These are phyloP conservation scores for Omphalotus olearius DNA, from an alignment of 1,284 basidiomycete species.

Conservation along the genomic window DNA sequence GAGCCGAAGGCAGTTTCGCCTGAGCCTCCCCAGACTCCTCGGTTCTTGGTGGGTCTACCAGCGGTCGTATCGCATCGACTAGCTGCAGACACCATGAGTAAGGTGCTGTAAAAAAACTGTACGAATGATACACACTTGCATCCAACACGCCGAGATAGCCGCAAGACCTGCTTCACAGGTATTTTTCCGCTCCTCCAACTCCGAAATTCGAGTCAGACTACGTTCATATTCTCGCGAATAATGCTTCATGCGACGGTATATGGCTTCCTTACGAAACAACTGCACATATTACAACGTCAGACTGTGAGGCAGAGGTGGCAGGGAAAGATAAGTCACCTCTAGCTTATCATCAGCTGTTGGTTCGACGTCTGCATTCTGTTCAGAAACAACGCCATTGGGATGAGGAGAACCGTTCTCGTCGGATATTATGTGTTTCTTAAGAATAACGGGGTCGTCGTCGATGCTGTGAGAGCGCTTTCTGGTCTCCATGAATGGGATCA, in stretches of 20 bases:
- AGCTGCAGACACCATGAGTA: constrained; percentile 39
- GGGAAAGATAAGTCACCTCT: constrained; percentile 48
- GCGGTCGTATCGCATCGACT: constrained; percentile 60
- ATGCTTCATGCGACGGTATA: constrained; percentile 88
- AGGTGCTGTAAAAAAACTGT: constrained; percentile 8
- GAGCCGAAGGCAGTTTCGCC: constrained; percentile 36
- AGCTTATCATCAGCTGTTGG: constrained; percentile 60
- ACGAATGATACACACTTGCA: constrained; percentile 55
- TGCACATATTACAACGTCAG: constrained; percentile 23
- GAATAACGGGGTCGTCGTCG: constrained; percentile 43
- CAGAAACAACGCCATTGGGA: constrained; percentile 49
- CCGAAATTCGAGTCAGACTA: constrained; percentile 61
- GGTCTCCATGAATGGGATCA: constrained; percentile 45
- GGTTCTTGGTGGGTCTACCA: constrained; percentile 39
- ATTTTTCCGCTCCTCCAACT: constrained; percentile 70
- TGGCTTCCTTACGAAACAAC: constrained; percentile 87
- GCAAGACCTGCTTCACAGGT: constrained; percentile 77
- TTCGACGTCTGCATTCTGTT: constrained; percentile 44
- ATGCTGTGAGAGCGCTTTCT: constrained; percentile 60
- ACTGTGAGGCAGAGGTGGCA: constrained; percentile 17
- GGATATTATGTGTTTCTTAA: constrained; percentile 66
- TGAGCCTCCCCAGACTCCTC: constrained; percentile 24
- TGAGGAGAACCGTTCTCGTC: constrained; percentile 54
- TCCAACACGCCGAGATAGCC: constrained; percentile 87
- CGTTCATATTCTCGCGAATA: constrained; percentile 82